A percentile compares a stretch with the other conserved stretches of the same genome.
Evolutionary conservation across 2,329 filamentous ascomycete species (phyloP).

Genomic region (Meredithiella fracta): DNA sequence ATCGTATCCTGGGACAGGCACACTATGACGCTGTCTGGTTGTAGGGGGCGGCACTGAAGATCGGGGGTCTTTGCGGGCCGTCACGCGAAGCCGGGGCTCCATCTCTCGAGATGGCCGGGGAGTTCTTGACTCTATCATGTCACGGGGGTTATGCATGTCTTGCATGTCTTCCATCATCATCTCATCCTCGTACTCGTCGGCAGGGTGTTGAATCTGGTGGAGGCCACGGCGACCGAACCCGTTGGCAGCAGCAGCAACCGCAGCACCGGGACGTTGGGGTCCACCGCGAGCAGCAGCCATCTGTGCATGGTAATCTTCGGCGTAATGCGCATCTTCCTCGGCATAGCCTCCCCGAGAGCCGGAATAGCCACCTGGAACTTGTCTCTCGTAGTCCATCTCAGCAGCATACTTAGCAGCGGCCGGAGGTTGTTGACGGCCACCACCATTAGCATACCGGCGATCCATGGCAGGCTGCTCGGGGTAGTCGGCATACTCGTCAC

Average conservation of each 20-base stretch:
- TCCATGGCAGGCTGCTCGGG: neutral
- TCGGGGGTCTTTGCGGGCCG: neutral
- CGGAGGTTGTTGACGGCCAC: slow-evolving; percentile 3
- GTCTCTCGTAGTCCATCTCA: slow-evolving; percentile 1
- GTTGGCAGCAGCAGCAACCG: neutral
- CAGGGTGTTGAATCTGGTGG: neutral
- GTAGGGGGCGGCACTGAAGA: slow-evolving; percentile 6
- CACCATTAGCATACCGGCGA: slow-evolving; percentile 9
- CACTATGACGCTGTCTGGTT: slow-evolving; percentile 6
- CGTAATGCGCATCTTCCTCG: slow-evolving; percentile 3
- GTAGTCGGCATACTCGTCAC: slow-evolving; percentile 6
- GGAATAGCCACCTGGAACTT: neutral
- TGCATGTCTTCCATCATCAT: neutral
- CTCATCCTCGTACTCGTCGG: neutral
- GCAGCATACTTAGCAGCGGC: slow-evolving; percentile 7
- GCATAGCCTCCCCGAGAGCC: neutral
- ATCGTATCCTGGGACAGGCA: neutral
- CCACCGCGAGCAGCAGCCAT: slow-evolving; percentile 6
- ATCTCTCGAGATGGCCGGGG: neutral
- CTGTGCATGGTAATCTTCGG: neutral
- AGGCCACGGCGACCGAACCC: neutral
- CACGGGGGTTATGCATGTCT: neutral
- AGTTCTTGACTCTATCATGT: neutral
- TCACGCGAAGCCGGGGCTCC: neutral
- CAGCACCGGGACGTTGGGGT: slow-evolving; percentile 1